Conservation (phyloP, 257 asterid genomes). For the Solanum pinnatisectum region DNA sequence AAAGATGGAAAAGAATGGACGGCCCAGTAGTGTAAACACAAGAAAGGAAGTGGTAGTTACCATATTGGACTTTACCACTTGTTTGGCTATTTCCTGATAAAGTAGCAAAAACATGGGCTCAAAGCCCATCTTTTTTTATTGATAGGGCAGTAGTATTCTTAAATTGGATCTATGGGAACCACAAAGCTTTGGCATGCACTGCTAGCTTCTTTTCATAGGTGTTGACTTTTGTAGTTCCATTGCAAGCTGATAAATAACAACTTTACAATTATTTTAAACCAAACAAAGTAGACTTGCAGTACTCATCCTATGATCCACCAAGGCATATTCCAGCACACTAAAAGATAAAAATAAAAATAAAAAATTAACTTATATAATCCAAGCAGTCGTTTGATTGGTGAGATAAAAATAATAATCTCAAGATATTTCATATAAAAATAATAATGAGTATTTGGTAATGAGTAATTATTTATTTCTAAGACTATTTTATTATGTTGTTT, state of each 20-base stretch:
- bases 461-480: not conserved
- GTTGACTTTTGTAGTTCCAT: not conserved
- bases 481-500: not conserved
- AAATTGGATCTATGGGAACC: not conserved
- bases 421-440: too few relatives aligned
- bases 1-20: not conserved
- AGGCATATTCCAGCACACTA: not conserved
- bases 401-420: too few relatives aligned
- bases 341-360: not conserved
- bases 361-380: not conserved
- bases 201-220: not conserved
- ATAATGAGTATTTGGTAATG: not conserved
- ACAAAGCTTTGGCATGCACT: not conserved
- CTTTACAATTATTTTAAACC: not conserved
- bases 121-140: not conserved
- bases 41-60: not conserved
- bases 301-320: not conserved
- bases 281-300: not conserved
- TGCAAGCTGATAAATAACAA: not conserved
- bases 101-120: not conserved
- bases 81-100: not conserved
- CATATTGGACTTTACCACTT: not conserved
- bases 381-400: not conserved
- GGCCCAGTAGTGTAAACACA: not conserved
- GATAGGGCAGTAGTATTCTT: not conserved